phyloP scores from a whole-genome alignment of 345 rosid genomes.

The Excoecaria cochinchinensis region DNA sequence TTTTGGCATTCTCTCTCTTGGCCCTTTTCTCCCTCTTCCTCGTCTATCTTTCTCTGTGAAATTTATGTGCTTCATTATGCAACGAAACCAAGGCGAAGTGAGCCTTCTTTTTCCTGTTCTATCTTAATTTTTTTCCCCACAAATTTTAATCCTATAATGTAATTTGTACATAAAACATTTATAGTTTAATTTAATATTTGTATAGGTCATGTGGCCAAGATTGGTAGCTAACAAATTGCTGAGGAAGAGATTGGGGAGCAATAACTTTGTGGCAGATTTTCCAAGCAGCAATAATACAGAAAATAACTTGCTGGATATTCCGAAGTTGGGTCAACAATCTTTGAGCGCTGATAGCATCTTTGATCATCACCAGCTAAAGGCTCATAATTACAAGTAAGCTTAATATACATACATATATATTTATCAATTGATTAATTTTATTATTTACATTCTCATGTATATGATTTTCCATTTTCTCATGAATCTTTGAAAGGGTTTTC shows the following conservation, averaged over 20 bases:
- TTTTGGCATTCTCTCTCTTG: slow-evolving; percentile 27
- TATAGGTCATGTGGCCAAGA: slow-evolving; percentile 77
- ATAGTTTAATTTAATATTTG: background rate
- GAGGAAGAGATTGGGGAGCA: slow-evolving; percentile 60
- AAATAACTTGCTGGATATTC: slow-evolving; percentile 24
- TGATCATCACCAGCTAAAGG: slow-evolving; percentile 35
- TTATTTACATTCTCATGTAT: no score
- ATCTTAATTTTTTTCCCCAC: background rate
- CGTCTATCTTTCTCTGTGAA: background rate
- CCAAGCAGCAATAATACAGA: slow-evolving; percentile 36
- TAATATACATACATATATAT: background rate
- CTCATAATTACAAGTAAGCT: slow-evolving; percentile 51
- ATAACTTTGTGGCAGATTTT: slow-evolving; percentile 72
- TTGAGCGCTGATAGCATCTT: slow-evolving; percentile 30
- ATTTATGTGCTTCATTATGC: slow-evolving; percentile 29
- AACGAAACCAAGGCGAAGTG: slow-evolving; percentile 44
- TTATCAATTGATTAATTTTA: background rate
- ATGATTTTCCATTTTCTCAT: background rate
- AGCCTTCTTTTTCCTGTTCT: background rate
- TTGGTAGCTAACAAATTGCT: slow-evolving; percentile 69
- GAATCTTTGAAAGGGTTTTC: slow-evolving; percentile 42
- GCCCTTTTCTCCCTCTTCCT: slow-evolving; percentile 1
- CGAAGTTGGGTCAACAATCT: slow-evolving; percentile 35
- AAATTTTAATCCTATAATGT: no score
- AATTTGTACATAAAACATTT: no score